Percentiles rank a stretch among this genome's conserved stretches.
phyloP scores from a whole-genome alignment of 148 eudicot species.

The Vaccinium myrtillus region DNA sequence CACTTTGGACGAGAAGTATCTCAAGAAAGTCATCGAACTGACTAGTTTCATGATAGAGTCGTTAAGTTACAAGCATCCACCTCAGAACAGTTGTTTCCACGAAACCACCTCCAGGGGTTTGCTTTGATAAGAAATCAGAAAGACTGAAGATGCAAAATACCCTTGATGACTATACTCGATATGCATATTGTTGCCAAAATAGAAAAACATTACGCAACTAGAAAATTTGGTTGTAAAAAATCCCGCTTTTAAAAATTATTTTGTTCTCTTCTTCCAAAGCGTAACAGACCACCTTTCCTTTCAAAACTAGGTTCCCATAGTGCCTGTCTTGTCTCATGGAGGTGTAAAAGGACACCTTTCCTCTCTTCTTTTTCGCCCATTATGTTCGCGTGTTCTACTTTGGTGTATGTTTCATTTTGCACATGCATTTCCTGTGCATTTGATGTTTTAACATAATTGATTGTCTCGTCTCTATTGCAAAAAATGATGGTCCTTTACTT shows the following conservation, averaged over 20 bases:
- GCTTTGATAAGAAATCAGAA: not conserved
- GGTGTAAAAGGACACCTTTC: not conserved
- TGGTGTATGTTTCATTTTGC: not conserved
- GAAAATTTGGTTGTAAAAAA: not conserved
- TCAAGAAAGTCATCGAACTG: not conserved
- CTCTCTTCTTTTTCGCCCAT: not conserved
- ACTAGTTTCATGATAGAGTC: not conserved
- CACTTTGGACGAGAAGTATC: not conserved
- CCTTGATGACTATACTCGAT: not conserved
- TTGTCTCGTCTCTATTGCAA: not conserved
- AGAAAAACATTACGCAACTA: not conserved
- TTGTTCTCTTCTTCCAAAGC: not conserved
- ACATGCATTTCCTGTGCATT: not conserved
- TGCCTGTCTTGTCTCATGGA: not conserved
- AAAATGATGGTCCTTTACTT: not conserved
- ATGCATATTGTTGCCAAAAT: slow-evolving; percentile 1
- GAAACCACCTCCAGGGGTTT: not conserved
- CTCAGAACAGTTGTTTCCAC: not conserved
- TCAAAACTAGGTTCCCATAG: not conserved
- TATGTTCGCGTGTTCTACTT: not conserved
- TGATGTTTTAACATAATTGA: not conserved
- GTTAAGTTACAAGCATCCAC: not conserved
- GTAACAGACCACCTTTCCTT: not conserved
- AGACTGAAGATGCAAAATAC: not conserved
- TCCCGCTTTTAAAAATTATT: not conserved